Base-by-base conservation (phyloP, 768 basidiomycete species). In the Pleurotus eryngii region DNA sequence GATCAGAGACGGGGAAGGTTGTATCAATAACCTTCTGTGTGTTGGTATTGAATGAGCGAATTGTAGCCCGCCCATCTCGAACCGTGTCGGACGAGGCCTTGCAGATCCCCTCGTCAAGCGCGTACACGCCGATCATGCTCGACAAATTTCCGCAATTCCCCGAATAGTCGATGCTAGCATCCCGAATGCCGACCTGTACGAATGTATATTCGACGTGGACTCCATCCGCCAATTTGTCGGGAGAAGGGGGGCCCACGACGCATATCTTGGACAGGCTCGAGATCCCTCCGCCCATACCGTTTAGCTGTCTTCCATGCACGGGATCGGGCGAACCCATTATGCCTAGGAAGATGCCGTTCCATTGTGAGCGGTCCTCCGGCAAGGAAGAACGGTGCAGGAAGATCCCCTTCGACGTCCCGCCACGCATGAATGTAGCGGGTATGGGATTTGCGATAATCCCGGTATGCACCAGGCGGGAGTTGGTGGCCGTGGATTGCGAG, bases 321-420 rank as follows among this genome's bases (percentile, higher is more conserved):
- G 83, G 76, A 64, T 92, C 90, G 0, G 90, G 90, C 3, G 88
- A 90, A n/a, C 89, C 90, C 88, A 91, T 90, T 12, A 89, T 79
- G 0, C 85, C 81, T 7, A 86, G 77, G 61, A 90, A 86, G 48
- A 89, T 82, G 30, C 72, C 71, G 14, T 73, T 68, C 88, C 87
- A 90, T 66, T 80, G 69, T 0, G 73, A 62, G 12, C 65, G 73
- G 56, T 82, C 73, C 17, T 63, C 56, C 12, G 88, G 87, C 4
- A 92, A 80, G 57, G 79, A 65, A 3, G 70, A 67, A 5, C 75
- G 76, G 51, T 82, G 78, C 14, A 92, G 51, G 65, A 86, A 91
- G 46, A 90, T 78, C 3, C 89, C 90, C 67, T 90, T 90, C 17
- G 88, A 90, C 2, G 89, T 91, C 0, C 89, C 89, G 1, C 88